Base-by-base conservation (phyloP, 441 rosid species). In the Pelargonium myrrhifolium region DNA sequence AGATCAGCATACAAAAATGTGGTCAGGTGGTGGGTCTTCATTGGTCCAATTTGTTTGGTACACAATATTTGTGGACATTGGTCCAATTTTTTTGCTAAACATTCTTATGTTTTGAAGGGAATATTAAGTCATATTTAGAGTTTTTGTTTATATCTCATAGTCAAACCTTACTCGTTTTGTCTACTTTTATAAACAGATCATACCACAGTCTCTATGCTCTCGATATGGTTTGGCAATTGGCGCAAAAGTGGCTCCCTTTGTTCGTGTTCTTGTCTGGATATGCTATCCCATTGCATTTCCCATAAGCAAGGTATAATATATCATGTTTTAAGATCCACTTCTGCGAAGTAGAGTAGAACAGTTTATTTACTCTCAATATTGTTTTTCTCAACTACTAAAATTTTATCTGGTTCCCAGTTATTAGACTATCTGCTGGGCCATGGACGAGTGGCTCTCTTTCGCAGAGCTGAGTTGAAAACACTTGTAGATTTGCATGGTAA, bases 251-350 rank as follows among this genome's bases (percentile, higher is more conserved):
- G 64, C 71, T 60, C 77, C 77, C 0, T 58, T 66, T 17, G 77
- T 74, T 12, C 77, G 77, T 11, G 61, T 74, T 64, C 74, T 75
- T 70, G 68, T 75, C 55, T 70, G 74, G 71, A 53, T 75, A 22
- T 75, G 74, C 62, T 67, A 70, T 64, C 78, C 78, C 28, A 26
- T 75, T 66, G 74, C 78, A 24, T 75, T 66, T 75, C 78, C 78
- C 28, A 75, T 75, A 53, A 75, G 78, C 71, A 75, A 75, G 74
- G 78, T 75, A 39, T 5, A 22, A n/a, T 37, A 18, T 37, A 22
- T 22, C 42, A 11, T 14, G 15, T 58, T 37, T 64, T 12, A 5
- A 5, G 11, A 9, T 21, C 22, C 12, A 62, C 39, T 21, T 59
- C 56, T 43, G 12, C 10, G n/a, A 9, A 18, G 12, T 66, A 35